Conservation (phyloP, 305 asterid species). For the Stenogyne calaminthoides region DNA sequence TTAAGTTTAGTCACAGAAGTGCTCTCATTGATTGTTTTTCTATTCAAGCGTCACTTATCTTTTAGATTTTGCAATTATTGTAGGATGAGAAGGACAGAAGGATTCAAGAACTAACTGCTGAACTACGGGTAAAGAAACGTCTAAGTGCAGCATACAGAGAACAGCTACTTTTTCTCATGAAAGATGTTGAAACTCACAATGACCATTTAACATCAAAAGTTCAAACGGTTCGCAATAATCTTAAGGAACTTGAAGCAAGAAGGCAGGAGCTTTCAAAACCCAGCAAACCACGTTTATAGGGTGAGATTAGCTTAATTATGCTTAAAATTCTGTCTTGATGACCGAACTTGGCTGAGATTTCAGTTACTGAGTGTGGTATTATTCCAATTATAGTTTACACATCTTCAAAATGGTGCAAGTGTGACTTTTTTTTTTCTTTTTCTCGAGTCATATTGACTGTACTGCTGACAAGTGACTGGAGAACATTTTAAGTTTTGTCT, state of each 20-base stretch:
- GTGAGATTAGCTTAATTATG: slow-evolving; percentile 30
- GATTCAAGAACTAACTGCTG: slow-evolving; percentile 76
- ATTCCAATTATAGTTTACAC: neutral
- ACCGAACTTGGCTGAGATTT: neutral
- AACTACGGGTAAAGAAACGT: slow-evolving; percentile 67
- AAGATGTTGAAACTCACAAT: slow-evolving; percentile 68
- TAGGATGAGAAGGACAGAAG: slow-evolving; percentile 79
- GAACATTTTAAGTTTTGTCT: neutral
- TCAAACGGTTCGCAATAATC: slow-evolving; percentile 50
- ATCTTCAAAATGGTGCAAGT: slow-evolving; percentile 12
- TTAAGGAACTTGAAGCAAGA: slow-evolving; percentile 58
- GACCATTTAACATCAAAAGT: slow-evolving; percentile 61
- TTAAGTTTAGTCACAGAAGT: slow-evolving; percentile 5
- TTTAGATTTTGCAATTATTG: slow-evolving; percentile 27
- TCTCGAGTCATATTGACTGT: neutral
- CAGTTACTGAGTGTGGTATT: slow-evolving; percentile 10
- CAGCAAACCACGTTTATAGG: slow-evolving; percentile 34
- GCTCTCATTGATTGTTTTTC: slow-evolving; percentile 1
- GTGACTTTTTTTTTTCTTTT: neutral
- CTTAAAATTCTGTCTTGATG: slow-evolving; percentile 6
- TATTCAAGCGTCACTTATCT: slow-evolving; percentile 14
- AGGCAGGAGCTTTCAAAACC: slow-evolving; percentile 41
- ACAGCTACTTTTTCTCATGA: slow-evolving; percentile 63
- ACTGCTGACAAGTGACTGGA: slow-evolving; percentile 1
- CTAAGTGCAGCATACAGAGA: slow-evolving; percentile 69